Base-by-base conservation (phyloP, 768 basidiomycete species). In the Cystobasidium tubakii region DNA sequence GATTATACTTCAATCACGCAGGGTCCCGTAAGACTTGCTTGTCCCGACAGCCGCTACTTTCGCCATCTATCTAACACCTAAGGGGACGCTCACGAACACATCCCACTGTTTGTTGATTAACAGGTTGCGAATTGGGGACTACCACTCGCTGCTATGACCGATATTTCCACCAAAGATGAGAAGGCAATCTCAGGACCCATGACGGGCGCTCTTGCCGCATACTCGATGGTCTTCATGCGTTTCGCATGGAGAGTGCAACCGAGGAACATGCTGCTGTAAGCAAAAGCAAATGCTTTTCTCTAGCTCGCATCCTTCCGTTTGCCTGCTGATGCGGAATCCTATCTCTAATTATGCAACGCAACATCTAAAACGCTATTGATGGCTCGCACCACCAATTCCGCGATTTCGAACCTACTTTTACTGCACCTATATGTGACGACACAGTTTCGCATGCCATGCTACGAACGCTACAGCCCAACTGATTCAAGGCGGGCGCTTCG, bases 171-270 rank as follows among this genome's bases (percentile, higher is more conserved):
- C 34, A 96, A 93, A 80, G 92, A 97, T 86, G 92, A 96, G 82
- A 91, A 96, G 78, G 85, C 92, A 80, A 99, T 99, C 77, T 97
- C 94, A 63, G 95, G 94, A 19, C 86, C 92, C 39, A 99, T 99
- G 95, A 94, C 92, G 1, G 87, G 90, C 55, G 90, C 95, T 27
- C 86, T 99, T 50, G 86, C 87, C 10, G 85, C 84, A 73, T 99
- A 99, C 82, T 98, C 95, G 94, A 78, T 85, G 81, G 91, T 96
- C 75, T 98, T 98, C 84, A 94, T 93, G 89, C 90, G 94, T 21
- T 94, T 94, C 78, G 94, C 94, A 71, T 97, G 94, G 94, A 86
- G 87, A 75, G 94, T 98, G 50, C 88, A 93, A 77, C 95, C 95
- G 9, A 88, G 95, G 77, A 98, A 98, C 81, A 92, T 92, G 66